These are phyloP conservation scores for Chrysopogon serrulatus DNA, from an alignment of 176 grass and related monocot species.

Conservation along the genomic window DNA sequence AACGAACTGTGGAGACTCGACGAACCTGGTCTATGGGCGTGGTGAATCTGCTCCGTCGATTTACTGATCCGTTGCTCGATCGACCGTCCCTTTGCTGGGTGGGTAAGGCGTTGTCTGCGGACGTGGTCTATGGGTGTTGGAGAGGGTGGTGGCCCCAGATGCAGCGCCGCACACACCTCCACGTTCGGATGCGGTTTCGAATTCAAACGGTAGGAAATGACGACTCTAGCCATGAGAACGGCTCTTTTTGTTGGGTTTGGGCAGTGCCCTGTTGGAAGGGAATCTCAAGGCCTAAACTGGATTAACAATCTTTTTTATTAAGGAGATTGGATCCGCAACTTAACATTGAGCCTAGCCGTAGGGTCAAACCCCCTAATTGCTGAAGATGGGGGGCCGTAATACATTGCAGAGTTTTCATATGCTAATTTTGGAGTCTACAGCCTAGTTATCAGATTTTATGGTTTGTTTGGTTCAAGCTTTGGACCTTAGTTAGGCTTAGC, in stretches of 20 bases:
- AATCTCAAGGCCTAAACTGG: neutral
- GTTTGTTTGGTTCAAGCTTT: neutral
- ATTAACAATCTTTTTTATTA: neutral
- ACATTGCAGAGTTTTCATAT: neutral
- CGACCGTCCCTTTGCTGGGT: neutral
- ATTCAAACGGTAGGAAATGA: conserved; percentile 44
- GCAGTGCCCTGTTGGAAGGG: neutral
- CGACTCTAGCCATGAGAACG: neutral
- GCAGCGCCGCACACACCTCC: neutral
- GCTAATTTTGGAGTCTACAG: neutral
- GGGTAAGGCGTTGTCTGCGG: neutral
- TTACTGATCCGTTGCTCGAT: too few species aligned
- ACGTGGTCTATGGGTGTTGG: neutral
- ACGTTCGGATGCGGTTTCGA: conserved; percentile 31
- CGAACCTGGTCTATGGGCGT: neutral
- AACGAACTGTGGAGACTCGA: neutral
- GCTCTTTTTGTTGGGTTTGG: neutral
- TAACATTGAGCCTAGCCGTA: neutral
- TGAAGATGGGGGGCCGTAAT: neutral
- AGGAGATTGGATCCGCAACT: neutral
- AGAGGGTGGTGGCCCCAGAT: conserved; percentile 14
- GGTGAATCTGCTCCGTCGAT: neutral
- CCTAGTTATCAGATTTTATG: neutral
- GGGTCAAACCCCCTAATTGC: neutral
- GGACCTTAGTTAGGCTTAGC: neutral